These are phyloP conservation scores for Aphanomyces euteiches DNA, from an alignment of 352 stramenopile genomes.

Conservation along the genomic window DNA sequence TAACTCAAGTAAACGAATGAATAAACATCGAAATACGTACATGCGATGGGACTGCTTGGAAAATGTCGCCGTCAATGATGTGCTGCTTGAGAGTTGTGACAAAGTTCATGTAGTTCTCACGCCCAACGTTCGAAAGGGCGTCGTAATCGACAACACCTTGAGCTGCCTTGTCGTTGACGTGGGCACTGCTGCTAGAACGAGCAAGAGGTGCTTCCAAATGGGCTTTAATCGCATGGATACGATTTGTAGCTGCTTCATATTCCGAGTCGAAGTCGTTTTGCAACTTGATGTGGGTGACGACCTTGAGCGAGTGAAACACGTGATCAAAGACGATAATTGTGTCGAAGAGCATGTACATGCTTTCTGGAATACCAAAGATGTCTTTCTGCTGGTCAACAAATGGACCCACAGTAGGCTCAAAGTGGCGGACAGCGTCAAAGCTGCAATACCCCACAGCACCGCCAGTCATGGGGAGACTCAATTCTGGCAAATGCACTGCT, in stretches of 20 bases:
- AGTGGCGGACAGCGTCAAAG: slow-evolving; percentile 86
- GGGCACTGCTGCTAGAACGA: slow-evolving; percentile 52
- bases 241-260: slow-evolving; percentile 66
- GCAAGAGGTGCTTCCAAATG: slow-evolving; percentile 54
- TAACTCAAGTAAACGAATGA: not conserved
- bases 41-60: slow-evolving; percentile 80
- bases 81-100: slow-evolving; percentile 83
- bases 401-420: slow-evolving; percentile 77
- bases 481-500: slow-evolving; percentile 61
- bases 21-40: slow-evolving; percentile 14
- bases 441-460: slow-evolving; percentile 85
- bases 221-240: slow-evolving; percentile 62
- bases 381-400: slow-evolving; percentile 74
- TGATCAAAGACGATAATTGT: slow-evolving; percentile 88
- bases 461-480: slow-evolving; percentile 79
- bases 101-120: slow-evolving; percentile 82
- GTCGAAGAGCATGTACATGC: slow-evolving; percentile 90
- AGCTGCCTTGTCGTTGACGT: slow-evolving; percentile 43
- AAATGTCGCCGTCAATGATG: slow-evolving; percentile 87
- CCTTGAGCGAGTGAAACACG: slow-evolving; percentile 87
- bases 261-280: slow-evolving; percentile 50
- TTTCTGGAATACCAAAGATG: slow-evolving; percentile 78
- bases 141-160: slow-evolving; percentile 61
- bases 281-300: slow-evolving; percentile 73
- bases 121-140: slow-evolving; percentile 73